Percentiles rank a stretch among this genome's conserved stretches.
phyloP scores from a whole-genome alignment of 2,329 filamentous ascomycete genomes.

The Colletotrichum sp. region DNA sequence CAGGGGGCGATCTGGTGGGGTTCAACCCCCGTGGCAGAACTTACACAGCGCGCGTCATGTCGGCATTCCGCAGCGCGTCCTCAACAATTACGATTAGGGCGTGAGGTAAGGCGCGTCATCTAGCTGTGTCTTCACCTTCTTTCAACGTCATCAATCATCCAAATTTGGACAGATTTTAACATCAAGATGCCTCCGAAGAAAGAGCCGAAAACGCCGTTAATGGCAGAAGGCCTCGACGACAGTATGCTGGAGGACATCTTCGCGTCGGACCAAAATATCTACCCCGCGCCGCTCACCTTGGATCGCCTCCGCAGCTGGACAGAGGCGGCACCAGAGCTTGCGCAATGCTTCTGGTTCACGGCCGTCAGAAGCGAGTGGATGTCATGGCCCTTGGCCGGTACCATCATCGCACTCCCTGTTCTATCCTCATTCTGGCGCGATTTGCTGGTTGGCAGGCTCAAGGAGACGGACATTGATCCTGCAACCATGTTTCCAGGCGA shows the following conservation, averaged over 20 bases:
- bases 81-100: not conserved
- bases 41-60: not conserved
- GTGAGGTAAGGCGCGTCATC: not conserved
- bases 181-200: not conserved
- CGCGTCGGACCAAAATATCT: slow-evolving; percentile 36
- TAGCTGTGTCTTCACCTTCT: not conserved
- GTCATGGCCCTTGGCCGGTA: slow-evolving; percentile 21
- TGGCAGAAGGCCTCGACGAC: slow-evolving; percentile 17
- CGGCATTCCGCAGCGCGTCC: not conserved
- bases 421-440: slow-evolving; percentile 27
- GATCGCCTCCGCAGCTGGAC: slow-evolving; percentile 33
- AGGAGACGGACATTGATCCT: slow-evolving; percentile 31
- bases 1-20: not conserved
- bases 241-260: slow-evolving; percentile 26
- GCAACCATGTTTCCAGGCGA: slow-evolving; percentile 27
- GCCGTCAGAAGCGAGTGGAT: not conserved
- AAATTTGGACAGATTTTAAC: fast-evolving
- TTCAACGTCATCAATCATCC: not conserved
- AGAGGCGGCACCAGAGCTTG: slow-evolving; percentile 29
- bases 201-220: not conserved
- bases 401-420: slow-evolving; percentile 36
- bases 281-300: slow-evolving; percentile 36
- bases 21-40: not conserved
- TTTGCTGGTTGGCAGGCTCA: slow-evolving; percentile 31
- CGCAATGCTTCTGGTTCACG: slow-evolving; percentile 25